Percentiles rank a stretch among this genome's conserved stretches.
These are phyloP conservation scores for Lactifluus pinguis DNA, from an alignment of 768 basidiomycete genomes.

Conservation along the genomic window DNA sequence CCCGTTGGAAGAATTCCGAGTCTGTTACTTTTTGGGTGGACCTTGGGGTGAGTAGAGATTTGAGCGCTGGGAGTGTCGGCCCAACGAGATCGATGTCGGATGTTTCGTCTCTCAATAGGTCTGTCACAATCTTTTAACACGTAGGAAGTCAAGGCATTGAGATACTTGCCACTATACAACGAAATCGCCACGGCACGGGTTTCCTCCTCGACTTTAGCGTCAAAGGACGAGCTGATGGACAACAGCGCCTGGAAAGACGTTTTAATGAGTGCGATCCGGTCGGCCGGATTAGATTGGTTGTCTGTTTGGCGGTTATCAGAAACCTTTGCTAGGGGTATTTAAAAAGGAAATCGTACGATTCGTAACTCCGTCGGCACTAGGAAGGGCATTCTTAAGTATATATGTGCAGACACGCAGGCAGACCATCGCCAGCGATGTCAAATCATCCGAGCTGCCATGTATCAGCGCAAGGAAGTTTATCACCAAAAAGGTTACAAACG, in stretches of 20 bases:
- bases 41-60: slow-evolving; percentile 55
- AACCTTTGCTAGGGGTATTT: not conserved
- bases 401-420: slow-evolving; percentile 81
- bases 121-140: slow-evolving; percentile 29
- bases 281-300: slow-evolving; percentile 35
- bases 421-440: slow-evolving; percentile 32
- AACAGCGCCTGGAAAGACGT: slow-evolving; percentile 54
- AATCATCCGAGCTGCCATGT: not conserved
- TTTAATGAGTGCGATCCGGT: slow-evolving; percentile 56
- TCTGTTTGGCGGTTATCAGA: slow-evolving; percentile 27
- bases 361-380: slow-evolving; percentile 41
- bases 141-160: not conserved
- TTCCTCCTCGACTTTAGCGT: slow-evolving; percentile 55
- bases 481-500: slow-evolving; percentile 4
- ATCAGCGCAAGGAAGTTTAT: not conserved
- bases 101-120: slow-evolving; percentile 80
- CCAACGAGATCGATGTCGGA: slow-evolving; percentile 71
- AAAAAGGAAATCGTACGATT: slow-evolving; percentile 35
- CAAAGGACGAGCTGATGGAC: slow-evolving; percentile 48
- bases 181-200: slow-evolving; percentile 70
- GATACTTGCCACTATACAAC: slow-evolving; percentile 59
- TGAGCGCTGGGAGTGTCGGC: slow-evolving; percentile 73
- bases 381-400: slow-evolving; percentile 62
- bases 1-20: slow-evolving; percentile 40
- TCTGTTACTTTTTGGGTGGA: slow-evolving; percentile 34